phyloP scores from a whole-genome alignment of 2,329 filamentous ascomycete species.

The Ceratocystis eucalypticola region DNA sequence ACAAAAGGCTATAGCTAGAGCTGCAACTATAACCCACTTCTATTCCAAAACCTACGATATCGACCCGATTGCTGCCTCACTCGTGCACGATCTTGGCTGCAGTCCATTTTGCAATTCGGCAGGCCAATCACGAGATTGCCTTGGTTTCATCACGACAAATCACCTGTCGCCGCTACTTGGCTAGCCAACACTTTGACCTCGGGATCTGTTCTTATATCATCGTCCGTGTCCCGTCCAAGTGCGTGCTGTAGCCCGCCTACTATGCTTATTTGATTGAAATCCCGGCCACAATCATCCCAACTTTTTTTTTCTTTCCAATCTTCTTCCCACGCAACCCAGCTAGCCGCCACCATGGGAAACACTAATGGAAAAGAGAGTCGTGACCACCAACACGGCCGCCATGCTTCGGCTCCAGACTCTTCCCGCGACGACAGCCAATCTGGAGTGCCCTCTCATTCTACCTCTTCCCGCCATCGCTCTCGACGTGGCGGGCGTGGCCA shows the following conservation, averaged over 20 bases:
- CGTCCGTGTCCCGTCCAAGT: not conserved
- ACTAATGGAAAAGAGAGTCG: conserved; percentile 31
- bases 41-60: not conserved
- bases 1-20: not conserved
- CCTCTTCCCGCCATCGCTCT: conserved; percentile 22
- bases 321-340: not conserved
- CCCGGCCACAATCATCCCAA: not conserved
- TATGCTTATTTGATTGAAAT: not conserved
- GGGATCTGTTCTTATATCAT: not conserved
- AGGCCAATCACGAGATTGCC: not conserved
- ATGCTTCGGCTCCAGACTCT: conserved; percentile 5
- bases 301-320: conserved; percentile 2
- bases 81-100: not conserved
- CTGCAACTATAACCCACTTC: not conserved
- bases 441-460: conserved; percentile 29
- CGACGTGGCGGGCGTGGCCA: conserved; percentile 27
- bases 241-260: not conserved
- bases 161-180: not conserved
- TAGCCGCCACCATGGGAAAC: conserved; percentile 28
- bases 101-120: not conserved
- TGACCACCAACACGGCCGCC: conserved; percentile 17
- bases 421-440: conserved; percentile 18
- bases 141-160: not conserved
- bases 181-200: conserved; percentile 1
- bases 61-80: not conserved